A percentile compares a stretch with the other conserved stretches of the same genome.
Evolutionary conservation across 1,284 basidiomycete genomes (phyloP).

Genomic region (Heliocybe sulcata): DNA sequence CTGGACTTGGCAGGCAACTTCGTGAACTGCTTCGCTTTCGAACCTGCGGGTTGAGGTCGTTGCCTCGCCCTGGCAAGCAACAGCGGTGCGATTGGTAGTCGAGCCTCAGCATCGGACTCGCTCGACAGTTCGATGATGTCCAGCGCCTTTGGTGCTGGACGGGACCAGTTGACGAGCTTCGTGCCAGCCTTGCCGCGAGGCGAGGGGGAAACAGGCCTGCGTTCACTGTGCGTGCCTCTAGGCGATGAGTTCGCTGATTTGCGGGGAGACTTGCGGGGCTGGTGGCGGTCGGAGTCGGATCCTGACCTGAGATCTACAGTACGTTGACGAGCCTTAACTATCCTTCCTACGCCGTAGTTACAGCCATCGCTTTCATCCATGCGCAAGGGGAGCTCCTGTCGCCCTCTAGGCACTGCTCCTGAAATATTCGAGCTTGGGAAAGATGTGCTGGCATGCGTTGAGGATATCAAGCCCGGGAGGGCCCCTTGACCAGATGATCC

Average conservation of each 20-base stretch:
- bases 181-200: background rate
- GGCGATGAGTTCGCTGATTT: conserved; percentile 5
- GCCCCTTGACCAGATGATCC: background rate
- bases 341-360: background rate
- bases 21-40: background rate
- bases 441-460: too few relatives aligned
- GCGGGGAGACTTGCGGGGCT: conserved; percentile 4
- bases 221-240: background rate
- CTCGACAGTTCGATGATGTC: conserved; percentile 25
- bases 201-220: background rate
- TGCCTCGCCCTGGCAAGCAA: conserved; percentile 8
- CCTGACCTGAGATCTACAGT: background rate
- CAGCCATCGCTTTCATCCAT: too few relatives aligned
- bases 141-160: background rate
- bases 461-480: background rate
- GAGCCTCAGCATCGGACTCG: conserved; percentile 16
- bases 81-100: conserved; percentile 11
- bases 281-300: background rate
- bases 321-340: background rate
- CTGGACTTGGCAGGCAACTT: too few relatives aligned
- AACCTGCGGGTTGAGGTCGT: background rate
- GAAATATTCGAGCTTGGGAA: too few relatives aligned
- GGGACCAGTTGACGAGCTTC: background rate
- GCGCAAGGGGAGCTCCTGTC: too few relatives aligned
- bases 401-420: too few relatives aligned